These are phyloP conservation scores for Zygoascus flipseniorum DNA, from an alignment of 805 yeast species.

Conservation along the genomic window DNA sequence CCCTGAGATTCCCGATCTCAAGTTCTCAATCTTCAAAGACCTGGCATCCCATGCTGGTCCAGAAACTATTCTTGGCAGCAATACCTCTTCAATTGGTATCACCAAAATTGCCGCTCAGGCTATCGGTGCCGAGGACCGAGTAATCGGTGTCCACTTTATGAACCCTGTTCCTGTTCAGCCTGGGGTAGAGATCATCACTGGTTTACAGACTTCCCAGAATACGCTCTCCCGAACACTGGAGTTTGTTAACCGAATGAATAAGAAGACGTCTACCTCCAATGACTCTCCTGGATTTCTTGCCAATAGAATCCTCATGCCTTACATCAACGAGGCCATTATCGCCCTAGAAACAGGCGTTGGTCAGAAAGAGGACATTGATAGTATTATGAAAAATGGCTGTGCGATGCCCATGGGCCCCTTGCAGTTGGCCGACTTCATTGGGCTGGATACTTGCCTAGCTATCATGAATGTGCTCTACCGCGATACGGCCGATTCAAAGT, in stretches of 20 bases:
- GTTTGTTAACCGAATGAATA: slow-evolving; percentile 30
- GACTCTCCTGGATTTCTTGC: slow-evolving; percentile 39
- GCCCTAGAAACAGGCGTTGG: slow-evolving; percentile 35
- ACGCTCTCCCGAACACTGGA: slow-evolving; percentile 27
- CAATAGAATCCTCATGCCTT: slow-evolving; percentile 35
- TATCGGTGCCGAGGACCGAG: slow-evolving; percentile 32
- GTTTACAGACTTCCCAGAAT: slow-evolving; percentile 32
- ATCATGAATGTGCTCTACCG: slow-evolving; percentile 33
- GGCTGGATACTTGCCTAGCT: slow-evolving; percentile 36
- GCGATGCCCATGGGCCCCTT: slow-evolving; percentile 42
- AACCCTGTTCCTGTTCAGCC: slow-evolving; percentile 39
- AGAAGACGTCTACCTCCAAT: slow-evolving; percentile 29
- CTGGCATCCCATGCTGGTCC: slow-evolving; percentile 25
- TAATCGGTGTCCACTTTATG: slow-evolving; percentile 37
- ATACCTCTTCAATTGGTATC: slow-evolving; percentile 36
- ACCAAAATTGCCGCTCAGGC: slow-evolving; percentile 39
- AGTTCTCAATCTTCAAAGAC: slow-evolving; percentile 28
- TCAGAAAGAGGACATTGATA: slow-evolving; percentile 33
- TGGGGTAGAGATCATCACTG: slow-evolving; percentile 36
- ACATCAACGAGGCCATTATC: slow-evolving; percentile 36
- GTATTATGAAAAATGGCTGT: slow-evolving; percentile 37
- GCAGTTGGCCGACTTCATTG: slow-evolving; percentile 36
- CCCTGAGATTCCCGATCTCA: slow-evolving; percentile 33
- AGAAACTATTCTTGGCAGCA: slow-evolving; percentile 31
- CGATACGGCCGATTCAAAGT: slow-evolving; percentile 35